Evolutionary conservation across 768 basidiomycete genomes (phyloP).

Genomic region (Kwoniella dejecticola): DNA sequence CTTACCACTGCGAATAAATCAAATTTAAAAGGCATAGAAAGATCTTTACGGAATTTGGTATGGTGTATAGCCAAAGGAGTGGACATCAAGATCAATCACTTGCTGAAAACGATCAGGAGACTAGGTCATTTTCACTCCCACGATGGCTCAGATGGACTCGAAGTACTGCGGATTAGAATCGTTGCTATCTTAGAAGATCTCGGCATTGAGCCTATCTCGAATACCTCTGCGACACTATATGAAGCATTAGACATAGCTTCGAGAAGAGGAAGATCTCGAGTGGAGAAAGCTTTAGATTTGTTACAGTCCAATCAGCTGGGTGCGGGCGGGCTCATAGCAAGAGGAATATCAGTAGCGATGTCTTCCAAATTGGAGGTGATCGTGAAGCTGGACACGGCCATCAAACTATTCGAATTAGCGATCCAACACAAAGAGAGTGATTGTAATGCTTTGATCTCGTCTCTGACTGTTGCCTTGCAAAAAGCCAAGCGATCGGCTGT

Average conservation of each 20-base stretch:
- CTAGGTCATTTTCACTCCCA: not conserved
- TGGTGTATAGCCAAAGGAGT: constrained; percentile 13
- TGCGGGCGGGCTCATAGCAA: constrained; percentile 3
- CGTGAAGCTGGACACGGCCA: not conserved
- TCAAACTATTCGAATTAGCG: constrained; percentile 13
- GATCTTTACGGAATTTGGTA: constrained; percentile 5
- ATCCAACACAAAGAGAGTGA: constrained; percentile 29
- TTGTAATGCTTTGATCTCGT: constrained; percentile 25
- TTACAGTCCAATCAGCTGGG: not conserved
- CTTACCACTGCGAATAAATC: constrained; percentile 2
- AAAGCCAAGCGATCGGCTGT: constrained; percentile 3
- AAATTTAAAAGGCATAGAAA: constrained; percentile 4
- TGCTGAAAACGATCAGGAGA: constrained; percentile 13
- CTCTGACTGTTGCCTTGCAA: constrained; percentile 29
- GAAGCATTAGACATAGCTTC: constrained; percentile 5
- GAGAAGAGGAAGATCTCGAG: not conserved
- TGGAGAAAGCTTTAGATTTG: constrained; percentile 11
- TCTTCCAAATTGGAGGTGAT: not conserved
- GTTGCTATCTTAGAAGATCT: not conserved
- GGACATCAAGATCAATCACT: not conserved
- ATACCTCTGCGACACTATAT: not conserved
- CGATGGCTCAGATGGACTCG: not conserved
- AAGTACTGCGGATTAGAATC: constrained; percentile 1
- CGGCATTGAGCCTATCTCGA: not conserved
- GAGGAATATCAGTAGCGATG: constrained; percentile 9